These are phyloP conservation scores for Starmerella floricola DNA, from an alignment of 805 yeast genomes.

Conservation along the genomic window DNA sequence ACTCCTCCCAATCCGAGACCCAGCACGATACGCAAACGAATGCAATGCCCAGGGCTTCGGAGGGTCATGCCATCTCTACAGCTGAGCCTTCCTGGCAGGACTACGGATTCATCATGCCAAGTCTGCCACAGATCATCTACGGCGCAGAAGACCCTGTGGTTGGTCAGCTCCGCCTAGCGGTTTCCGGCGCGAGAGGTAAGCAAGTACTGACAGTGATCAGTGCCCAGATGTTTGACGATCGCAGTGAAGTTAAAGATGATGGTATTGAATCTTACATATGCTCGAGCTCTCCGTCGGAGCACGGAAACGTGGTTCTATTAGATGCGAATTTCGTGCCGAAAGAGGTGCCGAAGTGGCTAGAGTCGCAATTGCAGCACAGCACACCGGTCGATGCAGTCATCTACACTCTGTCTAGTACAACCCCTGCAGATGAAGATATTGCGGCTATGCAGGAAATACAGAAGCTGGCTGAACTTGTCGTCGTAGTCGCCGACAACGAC, in stretches of 20 bases:
- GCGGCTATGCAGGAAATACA: slow-evolving; percentile 5
- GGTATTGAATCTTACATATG: slow-evolving; percentile 2
- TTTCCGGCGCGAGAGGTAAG: slow-evolving; percentile 1
- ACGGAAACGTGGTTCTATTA: slow-evolving; percentile 4
- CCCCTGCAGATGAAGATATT: slow-evolving; percentile 3
- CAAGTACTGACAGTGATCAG: background rate
- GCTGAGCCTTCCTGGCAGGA: background rate
- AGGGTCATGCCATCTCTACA: no score
- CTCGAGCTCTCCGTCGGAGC: slow-evolving; percentile 7
- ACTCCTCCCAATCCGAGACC: no score
- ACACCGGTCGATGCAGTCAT: slow-evolving; percentile 9
- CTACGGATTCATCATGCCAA: slow-evolving; percentile 12
- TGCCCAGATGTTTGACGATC: background rate
- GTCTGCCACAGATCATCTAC: slow-evolving; percentile 5
- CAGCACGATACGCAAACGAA: no score
- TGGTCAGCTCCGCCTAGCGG: slow-evolving; percentile 1
- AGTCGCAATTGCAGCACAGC: slow-evolving; percentile 3
- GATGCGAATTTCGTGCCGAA: background rate
- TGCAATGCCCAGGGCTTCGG: no score
- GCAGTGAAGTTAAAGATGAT: background rate
- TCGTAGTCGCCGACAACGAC: background rate
- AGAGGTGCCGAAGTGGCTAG: slow-evolving; percentile 10
- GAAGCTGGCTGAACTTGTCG: slow-evolving; percentile 7
- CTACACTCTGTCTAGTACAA: slow-evolving; percentile 1
- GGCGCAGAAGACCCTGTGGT: slow-evolving; percentile 1